phyloP scores from a whole-genome alignment of 2,329 filamentous ascomycete genomes.

The Exophiala bonariae region DNA sequence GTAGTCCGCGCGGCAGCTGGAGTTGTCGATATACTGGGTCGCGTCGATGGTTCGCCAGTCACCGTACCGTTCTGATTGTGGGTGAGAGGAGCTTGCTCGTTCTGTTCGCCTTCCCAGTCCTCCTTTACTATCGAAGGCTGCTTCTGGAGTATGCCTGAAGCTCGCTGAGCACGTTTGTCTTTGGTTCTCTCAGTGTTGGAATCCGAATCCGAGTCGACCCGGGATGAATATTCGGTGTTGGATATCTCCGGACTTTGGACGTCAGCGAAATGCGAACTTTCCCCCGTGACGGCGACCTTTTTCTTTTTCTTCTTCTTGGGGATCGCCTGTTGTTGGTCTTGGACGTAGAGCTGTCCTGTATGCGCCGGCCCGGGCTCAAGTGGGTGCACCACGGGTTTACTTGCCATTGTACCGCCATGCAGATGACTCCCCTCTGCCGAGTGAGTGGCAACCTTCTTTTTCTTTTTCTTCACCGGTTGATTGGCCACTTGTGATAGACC shows the following conservation, averaged over 20 bases:
- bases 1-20: conserved; percentile 11
- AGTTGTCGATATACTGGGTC: background rate
- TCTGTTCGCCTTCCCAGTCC: conserved; percentile 41
- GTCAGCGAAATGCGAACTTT: conserved; percentile 13
- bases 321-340: conserved; percentile 5
- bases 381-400: conserved; percentile 31
- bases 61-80: conserved; percentile 5
- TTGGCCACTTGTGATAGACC: conserved; percentile 29
- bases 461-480: conserved; percentile 32
- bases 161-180: conserved; percentile 26
- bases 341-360: background rate
- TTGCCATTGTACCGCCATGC: conserved; percentile 26
- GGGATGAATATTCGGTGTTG: conserved; percentile 12
- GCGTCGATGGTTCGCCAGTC: conserved; percentile 7
- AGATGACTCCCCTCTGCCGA: conserved; percentile 32
- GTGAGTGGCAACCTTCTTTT: conserved; percentile 28
- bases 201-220: conserved; percentile 31
- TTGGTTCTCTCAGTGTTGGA: conserved; percentile 28
- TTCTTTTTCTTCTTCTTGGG: conserved; percentile 30
- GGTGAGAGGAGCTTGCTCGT: conserved; percentile 24
- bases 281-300: conserved; percentile 9
- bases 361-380: conserved; percentile 31
- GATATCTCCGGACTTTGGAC: too few relatives aligned
- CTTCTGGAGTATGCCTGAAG: conserved; percentile 33
- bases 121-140: conserved; percentile 43